Conservation (phyloP, 768 basidiomycete genomes). For the Lentinula edodes region DNA sequence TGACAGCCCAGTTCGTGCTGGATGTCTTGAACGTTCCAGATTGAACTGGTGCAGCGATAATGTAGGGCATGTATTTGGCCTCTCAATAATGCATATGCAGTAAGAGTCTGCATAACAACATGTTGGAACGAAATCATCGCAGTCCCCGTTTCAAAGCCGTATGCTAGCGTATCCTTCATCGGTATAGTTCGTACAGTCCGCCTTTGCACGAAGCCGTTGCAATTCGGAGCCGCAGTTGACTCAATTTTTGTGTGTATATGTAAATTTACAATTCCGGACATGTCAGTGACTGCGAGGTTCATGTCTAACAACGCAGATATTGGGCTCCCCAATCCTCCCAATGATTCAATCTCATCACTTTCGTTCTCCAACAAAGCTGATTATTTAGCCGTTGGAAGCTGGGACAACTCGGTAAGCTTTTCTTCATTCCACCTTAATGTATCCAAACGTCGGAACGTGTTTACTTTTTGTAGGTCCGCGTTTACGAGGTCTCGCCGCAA, state of each 20-base stretch:
- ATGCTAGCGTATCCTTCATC: no score
- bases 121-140: no score
- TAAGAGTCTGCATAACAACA: no score
- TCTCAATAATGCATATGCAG: no score
- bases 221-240: no score
- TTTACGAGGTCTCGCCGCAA: constrained; percentile 69
- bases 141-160: no score
- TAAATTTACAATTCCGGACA: no score
- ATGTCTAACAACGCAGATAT: constrained; percentile 53
- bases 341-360: constrained; percentile 83
- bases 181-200: no score
- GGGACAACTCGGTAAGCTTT: constrained; percentile 81
- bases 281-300: background rate
- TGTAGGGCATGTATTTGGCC: no score
- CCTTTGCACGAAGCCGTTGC: no score
- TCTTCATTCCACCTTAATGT: constrained; percentile 6
- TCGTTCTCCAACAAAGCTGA: constrained; percentile 83
- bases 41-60: no score
- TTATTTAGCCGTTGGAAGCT: constrained; percentile 87
- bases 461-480: constrained; percentile 60
- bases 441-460: background rate
- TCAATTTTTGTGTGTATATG: no score
- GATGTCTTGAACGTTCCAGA: background rate
- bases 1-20: background rate
- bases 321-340: constrained; percentile 73